Evolutionary conservation across 169 alveolate species (phyloP), one percentile per base, ranked within the genome.

Genomic region (Perkinsus chesapeaki): DNA sequence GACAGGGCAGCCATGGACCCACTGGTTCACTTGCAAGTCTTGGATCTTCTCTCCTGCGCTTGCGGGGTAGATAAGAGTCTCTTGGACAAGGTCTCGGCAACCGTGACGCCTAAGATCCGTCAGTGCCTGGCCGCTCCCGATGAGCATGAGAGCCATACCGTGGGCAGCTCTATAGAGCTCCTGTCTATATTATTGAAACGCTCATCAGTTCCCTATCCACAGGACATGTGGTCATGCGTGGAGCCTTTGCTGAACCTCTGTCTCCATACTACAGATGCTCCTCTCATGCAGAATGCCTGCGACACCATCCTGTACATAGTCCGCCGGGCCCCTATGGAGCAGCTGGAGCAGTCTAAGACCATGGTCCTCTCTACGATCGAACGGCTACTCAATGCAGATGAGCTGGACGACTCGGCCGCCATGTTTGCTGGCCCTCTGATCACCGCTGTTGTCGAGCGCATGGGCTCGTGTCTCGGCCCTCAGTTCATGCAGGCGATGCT

Each of bases 1-100:
- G 82, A 60, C 82, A 27, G 82, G 82, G 82, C 82, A 0, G 82
- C 82, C 82, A 60, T 60, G 82, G 82, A 60, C 82, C 82, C 82
- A 34, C 27, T 60, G 82, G 82, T 60, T 34, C 82, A 60, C 82
- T 60, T 60, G 82, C 82, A 60, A 23, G 82, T 60, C 3, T 23
- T 60, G 82, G 82, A 60, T 34, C 82, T 60, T 7, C 82, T 60
- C 31, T 60, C 82, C 3, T 60, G 82, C 31, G 82, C 82, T 34
- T 60, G 82, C 27, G 82, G 31, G 0, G 82, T 60, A 0, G 82
- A 60, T 16, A 1, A 7, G 82, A 60, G 82, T 34, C 82, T 60
- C 31, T 34, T 60, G 31, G 82, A 34, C 23, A 60, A 60, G 82
- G 82, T 60, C 37, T 60, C 82, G 7, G 12, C 82, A 20, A 60